A percentile compares a stretch with the other conserved stretches of the same genome.
phyloP scores from a whole-genome alignment of 2,329 filamentous ascomycete genomes.

The Cladosporium oxysporum region DNA sequence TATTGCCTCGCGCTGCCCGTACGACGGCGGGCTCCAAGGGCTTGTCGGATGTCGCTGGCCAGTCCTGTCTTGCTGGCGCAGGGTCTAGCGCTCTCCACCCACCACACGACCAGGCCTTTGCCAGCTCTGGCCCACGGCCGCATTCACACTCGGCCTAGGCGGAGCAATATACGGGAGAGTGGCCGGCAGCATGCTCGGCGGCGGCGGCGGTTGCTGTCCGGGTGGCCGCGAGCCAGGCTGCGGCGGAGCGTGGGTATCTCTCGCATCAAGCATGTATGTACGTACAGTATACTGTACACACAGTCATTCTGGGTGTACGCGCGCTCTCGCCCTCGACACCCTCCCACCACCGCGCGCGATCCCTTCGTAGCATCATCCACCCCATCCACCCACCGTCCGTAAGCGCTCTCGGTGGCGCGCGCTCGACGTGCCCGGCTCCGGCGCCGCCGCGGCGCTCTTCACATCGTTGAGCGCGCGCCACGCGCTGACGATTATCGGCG shows the following conservation, averaged over 20 bases:
- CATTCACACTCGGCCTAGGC: constrained; percentile 18
- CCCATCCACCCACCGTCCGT: not conserved
- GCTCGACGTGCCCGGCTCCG: constrained; percentile 1
- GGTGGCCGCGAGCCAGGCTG: constrained; percentile 3
- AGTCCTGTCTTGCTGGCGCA: constrained; percentile 6
- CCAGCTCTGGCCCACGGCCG: constrained; percentile 21
- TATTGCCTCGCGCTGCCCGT: not conserved
- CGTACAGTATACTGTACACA: not conserved
- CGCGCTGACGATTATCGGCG: constrained; percentile 21
- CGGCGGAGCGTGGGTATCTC: not conserved
- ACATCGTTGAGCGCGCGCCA: constrained; percentile 18
- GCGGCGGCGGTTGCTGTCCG: constrained; percentile 20
- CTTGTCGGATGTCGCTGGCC: constrained; percentile 1
- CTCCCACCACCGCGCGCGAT: not conserved
- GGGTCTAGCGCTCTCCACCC: constrained; percentile 19
- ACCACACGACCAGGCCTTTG: constrained; percentile 12
- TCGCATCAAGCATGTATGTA: not conserved
- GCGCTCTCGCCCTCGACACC: not conserved
- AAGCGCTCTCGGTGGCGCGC: constrained; percentile 3
- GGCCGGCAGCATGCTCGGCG: constrained; percentile 20
- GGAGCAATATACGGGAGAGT: constrained; percentile 20
- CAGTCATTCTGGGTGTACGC: not conserved
- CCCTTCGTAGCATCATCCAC: not conserved
- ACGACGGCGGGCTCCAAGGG: not conserved
- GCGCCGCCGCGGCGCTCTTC: constrained; percentile 15